Base-by-base conservation (phyloP, 768 basidiomycete species). In the Termitomyces sp. region DNA sequence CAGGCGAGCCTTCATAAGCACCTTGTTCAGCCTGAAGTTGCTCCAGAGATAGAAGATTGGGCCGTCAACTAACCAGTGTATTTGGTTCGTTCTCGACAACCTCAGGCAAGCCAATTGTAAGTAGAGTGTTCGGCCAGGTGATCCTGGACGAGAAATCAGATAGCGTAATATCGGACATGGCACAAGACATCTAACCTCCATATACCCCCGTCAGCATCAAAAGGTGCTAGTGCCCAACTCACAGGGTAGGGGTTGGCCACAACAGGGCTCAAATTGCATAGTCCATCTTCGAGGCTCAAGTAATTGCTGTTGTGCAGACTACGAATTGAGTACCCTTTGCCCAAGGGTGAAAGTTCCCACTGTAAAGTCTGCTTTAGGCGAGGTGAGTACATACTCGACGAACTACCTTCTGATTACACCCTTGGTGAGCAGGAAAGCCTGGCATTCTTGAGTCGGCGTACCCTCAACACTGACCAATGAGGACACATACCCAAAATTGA, bases 251-350 rank as follows among this genome's bases (percentile, higher is more conserved):
- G 62, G 31, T 48, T 69, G 7, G 65, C 66, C 20, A 68, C 62
- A 41, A 74, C 26, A 3, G 56, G 55, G 1, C 41, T 59, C 20
- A 65, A 65, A 0, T 67, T 58, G 13, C 48, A 24, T 18, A 68
- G 39, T 2, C 64, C 70, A 9, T 62, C 54, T 45, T 71, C 62
- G 16, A 70, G 36, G 12, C 71, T 73, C 18, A 74, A 44, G 54
- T 70, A 74, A 5, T 59, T 53, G 13, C 63, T 67, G 29, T 60
- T 68, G 50, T 62, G 24, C 34, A 68, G 34, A 60, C 64, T 66
- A n/a, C 60, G 59, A 37, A 72, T 71, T 0, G 69, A 68, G 53
- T 72, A 74, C 18, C 73, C 73, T 18, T 63, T 60, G 4, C 72
- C 73, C 12, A 72, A 62, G 31, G 56, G 62, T n/a, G 46, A 39